Base-by-base conservation (phyloP, 768 basidiomycete species). In the Leccinum uliginosum region DNA sequence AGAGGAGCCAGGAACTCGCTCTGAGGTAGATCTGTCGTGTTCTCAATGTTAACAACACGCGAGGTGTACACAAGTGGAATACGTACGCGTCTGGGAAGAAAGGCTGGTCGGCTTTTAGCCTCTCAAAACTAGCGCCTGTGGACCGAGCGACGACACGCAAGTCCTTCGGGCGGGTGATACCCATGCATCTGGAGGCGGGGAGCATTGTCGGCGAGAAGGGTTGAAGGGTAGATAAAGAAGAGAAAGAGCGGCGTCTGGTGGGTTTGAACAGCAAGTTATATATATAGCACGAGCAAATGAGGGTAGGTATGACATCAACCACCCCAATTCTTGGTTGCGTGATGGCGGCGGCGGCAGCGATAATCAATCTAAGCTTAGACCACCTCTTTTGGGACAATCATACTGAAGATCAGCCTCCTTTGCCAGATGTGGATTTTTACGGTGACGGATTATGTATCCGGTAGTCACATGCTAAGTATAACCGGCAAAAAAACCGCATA, bases 141-240 rank as follows among this genome's bases (percentile, higher is more conserved):
- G 72, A 75, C 72, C 72, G 75, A 54, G 75, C 67, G 15, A 73
- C 53, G n/a, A 59, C 54, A 7, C 73, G 73, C 19, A 80, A 50
- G 44, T 74, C 72, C 9, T 55, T 61, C 0, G 78, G 76, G 32
- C 74, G 71, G 4, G 78, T 69, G 62, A 76, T 71, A 45, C 78
- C 67, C 64, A 73, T 67, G 52, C 67, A 73, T 15, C 80, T 80
- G 51, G 59, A 60, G 38, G 56, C 49, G 44, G 56, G 43, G 0
- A 48, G 11, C 68, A 68, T 72, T 3, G 53, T 54, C 0, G 19
- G 53, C 23, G 35, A 50, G 11, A n/a, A 50, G 45, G 47, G 21
- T 45, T 15, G 11, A 30, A 10, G 17, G 43, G 34, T 1, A 17
- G 50, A 34, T 34, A 35, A 43, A 43, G 49, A 49, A 21, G 40